Percentiles rank a stretch among this genome's conserved stretches.
Conservation (phyloP, 192 early-diverging fungal species). For the Pilobolus umbonatus region DNA sequence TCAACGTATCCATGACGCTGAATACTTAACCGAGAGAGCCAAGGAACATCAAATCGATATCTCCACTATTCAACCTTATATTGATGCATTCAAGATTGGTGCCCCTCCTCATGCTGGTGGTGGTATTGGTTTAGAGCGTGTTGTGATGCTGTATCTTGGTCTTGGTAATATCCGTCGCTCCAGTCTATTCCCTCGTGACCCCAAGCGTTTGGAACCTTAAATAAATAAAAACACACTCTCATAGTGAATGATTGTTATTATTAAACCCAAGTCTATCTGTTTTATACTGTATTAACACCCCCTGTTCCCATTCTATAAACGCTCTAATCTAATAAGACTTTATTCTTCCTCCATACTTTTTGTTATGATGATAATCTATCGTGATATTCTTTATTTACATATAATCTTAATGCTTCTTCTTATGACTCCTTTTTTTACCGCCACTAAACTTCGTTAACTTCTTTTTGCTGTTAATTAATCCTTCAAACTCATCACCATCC, state of each 20-base stretch:
- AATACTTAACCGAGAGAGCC: slow-evolving; percentile 71
- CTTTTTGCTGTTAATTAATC: background rate
- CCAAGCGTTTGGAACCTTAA: slow-evolving; percentile 86
- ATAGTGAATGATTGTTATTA: background rate
- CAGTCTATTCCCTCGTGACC: slow-evolving; percentile 96
- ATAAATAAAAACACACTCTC: slow-evolving; percentile 1
- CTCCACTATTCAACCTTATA: slow-evolving; percentile 80
- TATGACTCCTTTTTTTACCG: background rate
- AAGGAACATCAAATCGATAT: slow-evolving; percentile 74
- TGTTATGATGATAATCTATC: no score
- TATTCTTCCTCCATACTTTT: background rate
- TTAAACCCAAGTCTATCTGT: no score
- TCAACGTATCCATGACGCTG: slow-evolving; percentile 95
- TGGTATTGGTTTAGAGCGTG: slow-evolving; percentile 94
- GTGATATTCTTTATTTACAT: no score
- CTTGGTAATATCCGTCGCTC: slow-evolving; percentile 90
- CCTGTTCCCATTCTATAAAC: no score
- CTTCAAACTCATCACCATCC: background rate
- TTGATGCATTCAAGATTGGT: slow-evolving; percentile 95
- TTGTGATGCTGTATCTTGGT: slow-evolving; percentile 94
- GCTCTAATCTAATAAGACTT: background rate
- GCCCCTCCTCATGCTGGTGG: slow-evolving; percentile 97
- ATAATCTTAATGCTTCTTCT: no score
- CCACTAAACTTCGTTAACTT: background rate
- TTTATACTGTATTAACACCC: no score